phyloP scores from a whole-genome alignment of 768 basidiomycete genomes.

The Hericium rajendrae region DNA sequence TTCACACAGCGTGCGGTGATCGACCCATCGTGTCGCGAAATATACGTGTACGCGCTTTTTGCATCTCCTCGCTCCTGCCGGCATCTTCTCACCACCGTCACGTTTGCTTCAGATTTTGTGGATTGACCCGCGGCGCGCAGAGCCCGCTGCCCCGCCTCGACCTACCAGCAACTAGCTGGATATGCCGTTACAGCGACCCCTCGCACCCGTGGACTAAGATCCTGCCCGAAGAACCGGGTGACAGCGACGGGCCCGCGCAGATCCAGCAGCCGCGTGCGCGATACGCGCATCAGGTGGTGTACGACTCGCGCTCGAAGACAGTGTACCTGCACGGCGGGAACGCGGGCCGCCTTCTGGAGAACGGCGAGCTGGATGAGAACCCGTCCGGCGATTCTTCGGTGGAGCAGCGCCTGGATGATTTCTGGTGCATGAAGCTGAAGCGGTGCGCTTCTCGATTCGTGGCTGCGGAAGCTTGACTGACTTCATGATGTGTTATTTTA shows the following conservation, averaged over 20 bases:
- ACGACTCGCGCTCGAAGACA: slow-evolving; percentile 45
- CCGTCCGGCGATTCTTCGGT: slow-evolving; percentile 7
- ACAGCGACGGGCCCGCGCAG: neutral
- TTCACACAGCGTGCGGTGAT: slow-evolving; percentile 71
- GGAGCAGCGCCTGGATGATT: slow-evolving; percentile 49
- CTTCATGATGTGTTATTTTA: neutral
- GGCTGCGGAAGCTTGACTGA: neutral
- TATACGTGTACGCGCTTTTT: slow-evolving; percentile 51
- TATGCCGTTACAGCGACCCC: slow-evolving; percentile 49
- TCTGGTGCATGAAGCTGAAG: slow-evolving; percentile 65
- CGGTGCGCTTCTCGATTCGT: slow-evolving; percentile 34
- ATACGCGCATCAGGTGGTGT: slow-evolving; percentile 75
- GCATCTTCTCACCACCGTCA: neutral
- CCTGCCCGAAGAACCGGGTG: slow-evolving; percentile 24
- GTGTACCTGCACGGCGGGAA: slow-evolving; percentile 75
- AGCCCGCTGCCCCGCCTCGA: slow-evolving; percentile 33
- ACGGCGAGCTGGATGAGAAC: slow-evolving; percentile 7
- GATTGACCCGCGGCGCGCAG: slow-evolving; percentile 37
- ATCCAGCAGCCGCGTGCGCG: slow-evolving; percentile 44
- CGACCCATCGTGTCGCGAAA: slow-evolving; percentile 50
- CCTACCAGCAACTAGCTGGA: slow-evolving; percentile 51
- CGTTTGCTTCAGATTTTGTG: slow-evolving; percentile 42
- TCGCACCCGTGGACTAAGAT: slow-evolving; percentile 64
- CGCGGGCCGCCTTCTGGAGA: slow-evolving; percentile 33
- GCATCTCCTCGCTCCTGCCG: neutral